Evolutionary conservation across 257 asterid species (phyloP), one percentile per base, ranked within the genome.

Genomic region (Scutellaria galericulata): DNA sequence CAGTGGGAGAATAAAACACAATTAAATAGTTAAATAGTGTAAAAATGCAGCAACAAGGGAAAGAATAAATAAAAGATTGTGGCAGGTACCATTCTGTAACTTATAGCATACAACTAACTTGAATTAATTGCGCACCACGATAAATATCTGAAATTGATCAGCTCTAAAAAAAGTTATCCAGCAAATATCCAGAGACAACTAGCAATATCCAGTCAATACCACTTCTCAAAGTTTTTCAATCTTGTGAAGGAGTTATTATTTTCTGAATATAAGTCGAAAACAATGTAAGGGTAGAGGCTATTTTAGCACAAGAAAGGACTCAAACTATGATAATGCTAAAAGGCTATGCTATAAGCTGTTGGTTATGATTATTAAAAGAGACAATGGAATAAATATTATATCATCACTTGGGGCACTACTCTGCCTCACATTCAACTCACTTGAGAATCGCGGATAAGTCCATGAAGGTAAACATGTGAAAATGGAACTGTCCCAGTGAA

Each of bases 391-490:
- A 51, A 57, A 64, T 57, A 57, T 24, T 31, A 51, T 71, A 12
- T 63, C 54, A 65, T 31, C 64, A 47, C 53, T 65, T 60, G 54
- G 65, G 74, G 79, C 72, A 75, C 61, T 44, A 73, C 52, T 40
- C 15, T 70, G 74, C 75, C 39, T 20, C 72, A 62, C 22, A 64
- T 60, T 64, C 66, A 27, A 83, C 95, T 86, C 82, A 94, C 99
- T 79, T 94, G 97, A 78, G 96, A 83, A 79, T 94, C 99, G 44
- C 99, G 96, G 78, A 94, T 89, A 74, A 94, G 99, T 57, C 99
- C 99, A 52, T 94, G 99, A 72, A 94, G 88, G 86, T 91, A 91
- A 76, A 94, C 87, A 68, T 79, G 66, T 75, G 96, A 86, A 82
- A 94, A 94, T 56, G 97, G 99, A 70, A 89, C 89, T 48, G 83